Base-by-base conservation (phyloP, 2,329 filamentous ascomycete species). In the Xylariaceae sp. region DNA sequence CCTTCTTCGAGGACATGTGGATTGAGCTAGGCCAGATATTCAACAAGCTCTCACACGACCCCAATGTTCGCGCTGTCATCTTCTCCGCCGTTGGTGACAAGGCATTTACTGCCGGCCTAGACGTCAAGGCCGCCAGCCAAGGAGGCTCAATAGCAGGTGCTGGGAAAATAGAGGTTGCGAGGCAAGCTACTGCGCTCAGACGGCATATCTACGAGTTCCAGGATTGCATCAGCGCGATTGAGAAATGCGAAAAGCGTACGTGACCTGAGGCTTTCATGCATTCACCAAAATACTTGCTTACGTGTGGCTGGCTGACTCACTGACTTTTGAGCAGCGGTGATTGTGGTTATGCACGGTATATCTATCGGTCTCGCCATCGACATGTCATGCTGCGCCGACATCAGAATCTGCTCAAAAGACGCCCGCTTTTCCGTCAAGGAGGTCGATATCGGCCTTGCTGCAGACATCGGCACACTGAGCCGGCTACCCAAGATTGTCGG, bases 1-100 rank as follows among this genome's bases (percentile, higher is more conserved):
- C 91, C 53, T 96, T 95, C 66, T 77, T 82, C 55, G 82, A 88
- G 64, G 71, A 80, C 43, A 92, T 96, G 82, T 96, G 91, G 89
- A 72, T 84, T 42, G 89, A 95, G 70, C 75, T 95, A 52, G 80
- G 82, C 44, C 61, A 66, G 11, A 74, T 94, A 55, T 93, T 97
- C 72, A 67, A 72, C 45, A 75, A 77, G 49, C 80, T 96, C 50
- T 91, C 87, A 34, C 63, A 70, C 49, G 85, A 91, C 67, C 72
- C 85, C 1, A 75, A 83, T 33, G 79, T 95, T 44, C 86, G 92
- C 52, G 82, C 79, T 52, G 77, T 96, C 45, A 70, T 96, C 50
- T 74, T 96, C 56, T 88, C 86, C 21, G 90, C 87, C 43, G 84
- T 86, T 17, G 92, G 92, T 33, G 82, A 88, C 36, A 80, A 82